These are phyloP conservation scores for Tuber borchii DNA, from an alignment of 495 filamentous ascomycete genomes.

Conservation along the genomic window DNA sequence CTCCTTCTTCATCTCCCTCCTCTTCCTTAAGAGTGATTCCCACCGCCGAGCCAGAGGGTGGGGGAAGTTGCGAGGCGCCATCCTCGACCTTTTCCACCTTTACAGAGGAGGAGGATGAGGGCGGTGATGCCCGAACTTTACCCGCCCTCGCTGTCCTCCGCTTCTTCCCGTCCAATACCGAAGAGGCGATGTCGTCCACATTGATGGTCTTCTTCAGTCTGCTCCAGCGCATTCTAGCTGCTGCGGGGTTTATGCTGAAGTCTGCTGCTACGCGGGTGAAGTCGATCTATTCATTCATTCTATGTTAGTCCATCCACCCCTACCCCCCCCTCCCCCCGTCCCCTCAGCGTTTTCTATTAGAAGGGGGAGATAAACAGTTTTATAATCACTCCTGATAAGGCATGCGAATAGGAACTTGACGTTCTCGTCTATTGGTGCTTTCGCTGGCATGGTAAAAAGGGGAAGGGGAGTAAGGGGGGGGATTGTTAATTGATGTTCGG, in stretches of 20 bases:
- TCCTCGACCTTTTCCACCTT: background rate
- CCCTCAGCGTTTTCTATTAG: background rate
- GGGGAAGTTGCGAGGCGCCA: background rate
- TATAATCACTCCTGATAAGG: conserved; percentile 37
- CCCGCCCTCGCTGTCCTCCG: background rate
- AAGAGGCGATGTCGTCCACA: conserved; percentile 19
- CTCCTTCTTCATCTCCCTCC: background rate
- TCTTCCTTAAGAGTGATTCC: background rate
- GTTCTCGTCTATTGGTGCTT: conserved; percentile 40
- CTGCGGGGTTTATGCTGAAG: conserved; percentile 37
- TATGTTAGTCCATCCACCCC: background rate
- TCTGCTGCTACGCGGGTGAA: conserved; percentile 37
- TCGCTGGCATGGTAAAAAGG: conserved; percentile 29
- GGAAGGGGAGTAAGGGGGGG: background rate
- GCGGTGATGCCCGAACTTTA: background rate
- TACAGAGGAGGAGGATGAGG: background rate
- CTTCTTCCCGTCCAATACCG: background rate
- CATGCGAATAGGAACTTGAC: conserved; percentile 39
- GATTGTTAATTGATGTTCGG: conserved; percentile 23
- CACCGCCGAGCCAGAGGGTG: background rate
- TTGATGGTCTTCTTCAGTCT: conserved; percentile 38
- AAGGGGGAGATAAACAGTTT: conserved; percentile 18
- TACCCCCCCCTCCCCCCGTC: background rate
- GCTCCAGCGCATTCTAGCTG: conserved; percentile 40
- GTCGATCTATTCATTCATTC: conserved; percentile 28